Conservation (phyloP, 257 asterid species). For the Eustoma russellianum region DNA sequence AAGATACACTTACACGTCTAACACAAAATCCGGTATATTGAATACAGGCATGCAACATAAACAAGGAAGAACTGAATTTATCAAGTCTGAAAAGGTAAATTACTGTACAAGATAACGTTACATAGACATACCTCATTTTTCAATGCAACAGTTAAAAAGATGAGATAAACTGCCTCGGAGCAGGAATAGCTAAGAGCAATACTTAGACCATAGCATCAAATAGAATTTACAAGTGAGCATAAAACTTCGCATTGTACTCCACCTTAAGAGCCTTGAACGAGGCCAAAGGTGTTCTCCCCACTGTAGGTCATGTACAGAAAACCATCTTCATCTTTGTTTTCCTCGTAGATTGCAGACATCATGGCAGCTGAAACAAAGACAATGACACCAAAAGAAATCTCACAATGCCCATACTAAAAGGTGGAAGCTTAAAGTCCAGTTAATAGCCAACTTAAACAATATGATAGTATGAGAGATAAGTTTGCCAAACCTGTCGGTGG, state of each 20-base stretch:
- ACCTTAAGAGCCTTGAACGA: background rate
- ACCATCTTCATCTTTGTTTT: conserved; percentile 69
- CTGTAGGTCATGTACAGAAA: conserved; percentile 79
- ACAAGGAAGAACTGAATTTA: too few relatives aligned
- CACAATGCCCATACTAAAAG: background rate
- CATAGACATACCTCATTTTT: too few relatives aligned
- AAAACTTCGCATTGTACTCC: background rate
- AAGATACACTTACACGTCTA: too few relatives aligned
- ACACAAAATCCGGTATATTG: too few relatives aligned
- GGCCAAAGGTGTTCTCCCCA: conserved; percentile 68
- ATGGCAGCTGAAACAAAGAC: conserved; percentile 45
- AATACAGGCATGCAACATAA: too few relatives aligned
- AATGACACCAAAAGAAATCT: background rate
- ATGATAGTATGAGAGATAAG: background rate
- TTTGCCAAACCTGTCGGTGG: conserved; percentile 32
- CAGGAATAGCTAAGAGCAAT: background rate
- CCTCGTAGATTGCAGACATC: conserved; percentile 74
- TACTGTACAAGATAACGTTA: too few relatives aligned
- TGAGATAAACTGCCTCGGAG: too few relatives aligned
- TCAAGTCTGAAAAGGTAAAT: too few relatives aligned
- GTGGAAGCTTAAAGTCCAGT: background rate
- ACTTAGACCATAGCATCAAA: background rate
- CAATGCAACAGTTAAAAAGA: too few relatives aligned
- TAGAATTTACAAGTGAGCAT: background rate
- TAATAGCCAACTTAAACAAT: background rate